Evolutionary conservation across 2,329 filamentous ascomycete species (phyloP), one percentile per base, ranked within the genome.

Genomic region (Aureobasidium sp.): DNA sequence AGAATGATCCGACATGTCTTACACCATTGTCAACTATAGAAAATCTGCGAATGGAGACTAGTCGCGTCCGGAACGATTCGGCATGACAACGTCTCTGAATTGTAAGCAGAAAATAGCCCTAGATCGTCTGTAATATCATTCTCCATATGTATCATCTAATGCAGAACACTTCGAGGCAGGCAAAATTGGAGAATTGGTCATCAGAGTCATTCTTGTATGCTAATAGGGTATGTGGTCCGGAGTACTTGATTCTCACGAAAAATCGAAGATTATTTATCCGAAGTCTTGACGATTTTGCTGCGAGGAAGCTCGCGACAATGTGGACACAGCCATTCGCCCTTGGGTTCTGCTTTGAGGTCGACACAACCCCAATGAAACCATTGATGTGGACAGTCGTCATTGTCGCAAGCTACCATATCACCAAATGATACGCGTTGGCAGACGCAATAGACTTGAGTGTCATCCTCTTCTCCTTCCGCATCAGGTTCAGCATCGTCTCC

Each of bases 401-500:
- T 93, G 77, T 94, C 90, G 77, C 90, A 94, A 34, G 89, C 90
- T 66, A 94, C 89, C 90, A 94, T 94, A 70, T 93, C 88, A 64
- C 90, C 90, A 70, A 89, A 91, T 74, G 88, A 91, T 67, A 92
- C 87, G 68, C 88, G 88, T 72, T 92, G 87, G 74, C 90, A 94
- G 34, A 87, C 81, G 76, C 90, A 94, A 76, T 94, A 94, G 73
- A 90, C 79, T 63, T 77, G 89, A 71, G 88, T 87, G 74, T 91
- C 88, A 61, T 85, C 86, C 46, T 87, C 87, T 55, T 90, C 87
- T 36, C 87, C 86, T 26, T 84, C 80, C 17, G 74, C 66, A 73
- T 79, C 72, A 67, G 79, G 74, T 62, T 85, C 72, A 5, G 68
- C 72, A 6, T 69, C 69, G 5, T 69, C 70, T n/a, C 67, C 68